Base-by-base conservation (phyloP, 2,329 filamentous ascomycete genomes). In the Hirsutella rhossiliensis region DNA sequence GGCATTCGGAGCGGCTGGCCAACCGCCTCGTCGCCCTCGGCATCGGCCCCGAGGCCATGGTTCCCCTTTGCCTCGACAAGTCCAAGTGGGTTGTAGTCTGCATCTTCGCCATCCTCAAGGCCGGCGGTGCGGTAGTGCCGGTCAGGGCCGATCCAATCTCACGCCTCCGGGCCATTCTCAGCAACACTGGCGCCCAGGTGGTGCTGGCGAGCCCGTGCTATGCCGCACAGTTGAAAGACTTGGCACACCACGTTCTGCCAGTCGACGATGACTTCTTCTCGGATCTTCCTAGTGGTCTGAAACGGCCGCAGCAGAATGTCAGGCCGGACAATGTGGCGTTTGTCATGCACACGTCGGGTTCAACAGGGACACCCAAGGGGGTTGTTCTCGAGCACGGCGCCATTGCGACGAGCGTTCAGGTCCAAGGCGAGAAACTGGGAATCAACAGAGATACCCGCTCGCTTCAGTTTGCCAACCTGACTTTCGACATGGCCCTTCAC, bases 21-120 rank as follows among this genome's bases (percentile, higher is more conserved):
- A 4, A 7, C 23, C 23, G 23, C 23, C 23, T 23, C 23, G 23
- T 23, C 4, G 23, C 4, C 23, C 23, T 23, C 23, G 23, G 23
- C 23, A 23, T 23, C 23, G 23, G 23, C 7, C 23, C 23, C 23
- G 57, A 56, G 32, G 36, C 38, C 29, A 23, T 31, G 28, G 37
- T 44, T 29, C n/a, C 27, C 13, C 13, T 44, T 13, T 27, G 36
- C 28, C 28, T 44, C 15, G 13, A 29, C 11, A 44, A 44, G 36
- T 44, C 42, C 3, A 20, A 15, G 6, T 40, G 27, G n/a, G 27
- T 32, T 4, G 31, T 44, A 9, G 42, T 44, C n/a, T 32, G 32
- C 7, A 30, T 44, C 19, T 36, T 44, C 5, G 27, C 27, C 8
- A 18, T 44, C 12, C 42, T 44, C 19, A 18, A 20, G 12, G 36